phyloP scores from a whole-genome alignment of 805 yeast genomes.

The Ogataea dorogensis region DNA sequence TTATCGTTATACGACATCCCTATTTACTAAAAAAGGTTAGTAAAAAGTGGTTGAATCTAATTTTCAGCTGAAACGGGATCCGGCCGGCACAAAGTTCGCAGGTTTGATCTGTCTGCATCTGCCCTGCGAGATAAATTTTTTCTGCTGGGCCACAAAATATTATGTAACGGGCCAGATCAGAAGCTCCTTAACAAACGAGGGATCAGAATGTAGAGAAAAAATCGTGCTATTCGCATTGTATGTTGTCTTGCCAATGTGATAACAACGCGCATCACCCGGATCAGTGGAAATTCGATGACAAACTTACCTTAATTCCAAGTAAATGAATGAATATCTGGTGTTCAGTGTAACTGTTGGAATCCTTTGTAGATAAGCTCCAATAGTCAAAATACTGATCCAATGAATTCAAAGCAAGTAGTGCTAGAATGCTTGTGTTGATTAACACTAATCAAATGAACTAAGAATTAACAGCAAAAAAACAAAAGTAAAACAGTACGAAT shows the following conservation, averaged over 20 bases:
- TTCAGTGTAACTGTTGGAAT: constrained; percentile 11
- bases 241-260: too few species aligned
- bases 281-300: background rate
- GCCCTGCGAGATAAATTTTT: constrained; percentile 10
- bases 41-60: constrained; percentile 2
- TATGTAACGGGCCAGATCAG: constrained; percentile 9
- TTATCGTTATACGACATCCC: constrained; percentile 63
- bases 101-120: constrained; percentile 10
- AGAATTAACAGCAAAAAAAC: constrained; percentile 11
- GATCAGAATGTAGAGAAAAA: constrained; percentile 1
- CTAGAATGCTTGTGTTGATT: constrained; percentile 4
- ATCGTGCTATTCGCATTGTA: too few species aligned
- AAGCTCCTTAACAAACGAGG: too few species aligned
- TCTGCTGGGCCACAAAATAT: constrained; percentile 11
- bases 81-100: background rate
- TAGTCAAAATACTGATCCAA: constrained; percentile 6
- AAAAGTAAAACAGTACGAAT: constrained; percentile 9
- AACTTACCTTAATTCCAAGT: constrained; percentile 7
- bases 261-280: too few species aligned
- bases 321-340: constrained; percentile 10
- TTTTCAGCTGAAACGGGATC: constrained; percentile 13
- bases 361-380: constrained; percentile 7
- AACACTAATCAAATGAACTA: constrained; percentile 9
- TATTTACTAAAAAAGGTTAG: constrained; percentile 12
- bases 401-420: constrained; percentile 5